Conservation (phyloP, 1,139 yeast genomes). For the Saccharomyces uvarum region DNA sequence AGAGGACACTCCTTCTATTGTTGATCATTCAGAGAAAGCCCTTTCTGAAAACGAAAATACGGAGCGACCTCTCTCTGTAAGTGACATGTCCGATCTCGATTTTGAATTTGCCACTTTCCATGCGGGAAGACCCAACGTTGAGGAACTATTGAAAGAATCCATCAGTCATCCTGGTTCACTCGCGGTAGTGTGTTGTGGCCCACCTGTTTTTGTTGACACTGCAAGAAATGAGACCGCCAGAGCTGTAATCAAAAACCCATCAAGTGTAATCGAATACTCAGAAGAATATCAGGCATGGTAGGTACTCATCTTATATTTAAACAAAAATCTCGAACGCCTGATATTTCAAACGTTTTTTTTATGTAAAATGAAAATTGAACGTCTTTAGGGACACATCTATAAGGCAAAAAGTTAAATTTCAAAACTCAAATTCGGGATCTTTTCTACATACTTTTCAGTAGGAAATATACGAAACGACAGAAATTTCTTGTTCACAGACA, state of each 20-base stretch:
- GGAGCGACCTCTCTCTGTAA: neutral
- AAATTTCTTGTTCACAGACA: too few relatives aligned
- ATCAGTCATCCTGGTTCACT: constrained; percentile 25
- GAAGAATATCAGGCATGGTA: constrained; percentile 28
- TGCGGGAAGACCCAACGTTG: constrained; percentile 44
- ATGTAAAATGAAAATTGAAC: too few relatives aligned
- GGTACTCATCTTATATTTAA: neutral
- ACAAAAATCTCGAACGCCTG: too few relatives aligned
- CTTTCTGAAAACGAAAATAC: neutral
- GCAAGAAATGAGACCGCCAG: constrained; percentile 35
- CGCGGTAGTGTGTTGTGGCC: constrained; percentile 45
- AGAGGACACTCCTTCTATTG: neutral
- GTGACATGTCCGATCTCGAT: neutral
- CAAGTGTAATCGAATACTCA: constrained; percentile 17
- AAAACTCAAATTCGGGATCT: too few relatives aligned
- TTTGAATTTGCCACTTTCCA: constrained; percentile 12
- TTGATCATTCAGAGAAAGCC: neutral
- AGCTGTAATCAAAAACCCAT: constrained; percentile 12
- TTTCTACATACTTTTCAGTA: too few relatives aligned
- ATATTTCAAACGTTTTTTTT: too few relatives aligned
- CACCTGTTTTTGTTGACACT: constrained; percentile 47
- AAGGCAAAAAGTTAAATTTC: too few relatives aligned
- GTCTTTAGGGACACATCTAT: too few relatives aligned
- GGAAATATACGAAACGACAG: too few relatives aligned
- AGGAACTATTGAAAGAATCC: constrained; percentile 30